Base-by-base conservation (phyloP, 1,284 basidiomycete genomes). In the Serendipita sp. region DNA sequence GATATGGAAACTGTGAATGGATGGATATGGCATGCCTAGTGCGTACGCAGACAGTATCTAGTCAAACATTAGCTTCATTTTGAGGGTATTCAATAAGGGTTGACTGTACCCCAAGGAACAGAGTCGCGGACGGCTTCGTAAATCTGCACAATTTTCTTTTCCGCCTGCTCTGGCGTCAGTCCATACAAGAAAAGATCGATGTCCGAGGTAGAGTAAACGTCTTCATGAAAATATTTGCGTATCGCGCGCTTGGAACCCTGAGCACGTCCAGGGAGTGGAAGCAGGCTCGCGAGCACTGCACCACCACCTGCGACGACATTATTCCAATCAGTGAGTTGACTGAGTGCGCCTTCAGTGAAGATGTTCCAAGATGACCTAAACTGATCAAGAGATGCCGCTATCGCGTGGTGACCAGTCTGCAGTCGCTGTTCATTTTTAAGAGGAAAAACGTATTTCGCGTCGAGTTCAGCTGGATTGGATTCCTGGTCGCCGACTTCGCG, bases 111-210 rank as follows among this genome's bases (percentile, higher is more conserved):
- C 82, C 81, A 83, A 29, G 82, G 81, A 29, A 83, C 77, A 2
- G 81, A 80, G 67, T 83, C 80, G 30, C 81, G 73, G 15, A 84
- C 79, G 3, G 82, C 82, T 67, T 82, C 79, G 67, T 80, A 83
- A 41, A 84, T 82, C 22, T 71, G 66, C 45, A 75, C 72, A 66
- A 82, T 81, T 74, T 83, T 83, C 58, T 69, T 74, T 67, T 83
- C 82, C 0, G 82, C 82, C 77, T 82, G 74, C 64, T 78, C 79
- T 17, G 77, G 72, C 12, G 75, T 78, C 69, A 83, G 67, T 1
- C 81, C 82, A 73, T 79, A 83, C 49, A 84, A 70, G 67, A 83
- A 84, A 8, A 84, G 70, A 69, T 84, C 82, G n/a, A 83, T 73
- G 68, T 84, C 82, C 0, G 81, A 82, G 0, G 80, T 78, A 1